phyloP scores from a whole-genome alignment of 192 early-diverging fungal species.

The Gryganskiella cystojenkinii region DNA sequence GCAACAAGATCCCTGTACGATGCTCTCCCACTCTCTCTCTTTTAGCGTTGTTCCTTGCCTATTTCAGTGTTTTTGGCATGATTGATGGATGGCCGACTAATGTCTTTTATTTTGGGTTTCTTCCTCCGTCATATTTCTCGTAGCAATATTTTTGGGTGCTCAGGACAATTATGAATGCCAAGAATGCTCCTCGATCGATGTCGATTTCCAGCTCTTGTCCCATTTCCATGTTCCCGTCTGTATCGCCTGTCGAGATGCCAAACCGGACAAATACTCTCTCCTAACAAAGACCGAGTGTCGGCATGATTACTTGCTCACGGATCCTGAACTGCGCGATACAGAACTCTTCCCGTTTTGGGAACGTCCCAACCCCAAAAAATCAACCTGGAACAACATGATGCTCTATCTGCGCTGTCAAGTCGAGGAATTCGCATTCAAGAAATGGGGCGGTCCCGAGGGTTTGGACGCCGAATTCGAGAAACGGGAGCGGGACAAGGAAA shows the following conservation, averaged over 20 bases:
- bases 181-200: slow-evolving; percentile 86
- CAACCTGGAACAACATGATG: slow-evolving; percentile 98
- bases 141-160: slow-evolving; percentile 61
- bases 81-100: background rate
- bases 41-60: background rate
- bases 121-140: background rate
- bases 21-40: too few relatives aligned
- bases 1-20: slow-evolving; percentile 61
- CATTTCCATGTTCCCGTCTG: slow-evolving; percentile 86
- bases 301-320: slow-evolving; percentile 94
- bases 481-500: slow-evolving; percentile 80
- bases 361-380: slow-evolving; percentile 94
- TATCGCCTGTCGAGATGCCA: slow-evolving; percentile 73
- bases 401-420: slow-evolving; percentile 89
- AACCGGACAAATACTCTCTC: slow-evolving; percentile 91
- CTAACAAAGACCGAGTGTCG: slow-evolving; percentile 93
- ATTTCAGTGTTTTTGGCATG: background rate
- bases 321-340: slow-evolving; percentile 88
- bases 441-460: slow-evolving; percentile 89
- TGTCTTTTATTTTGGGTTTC: background rate
- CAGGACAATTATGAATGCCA: slow-evolving; percentile 75
- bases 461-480: slow-evolving; percentile 91
- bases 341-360: slow-evolving; percentile 84
- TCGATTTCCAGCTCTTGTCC: slow-evolving; percentile 79
- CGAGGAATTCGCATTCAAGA: slow-evolving; percentile 92